Evolutionary conservation across 495 filamentous ascomycete species (phyloP), one percentile per base, ranked within the genome.

Genomic region (Cudoniella acicularis): DNA sequence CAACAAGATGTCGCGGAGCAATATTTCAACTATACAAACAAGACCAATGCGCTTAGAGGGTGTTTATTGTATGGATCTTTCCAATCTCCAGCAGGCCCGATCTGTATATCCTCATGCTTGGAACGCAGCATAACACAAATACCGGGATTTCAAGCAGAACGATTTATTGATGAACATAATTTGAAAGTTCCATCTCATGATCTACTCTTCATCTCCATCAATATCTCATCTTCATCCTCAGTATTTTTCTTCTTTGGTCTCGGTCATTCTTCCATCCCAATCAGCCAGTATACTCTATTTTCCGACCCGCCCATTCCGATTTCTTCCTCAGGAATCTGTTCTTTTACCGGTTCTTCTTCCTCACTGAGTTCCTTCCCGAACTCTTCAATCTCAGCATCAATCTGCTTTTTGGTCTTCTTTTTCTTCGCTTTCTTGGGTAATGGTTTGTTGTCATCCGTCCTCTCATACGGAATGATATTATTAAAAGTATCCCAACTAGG

Each of bases 231-330:
- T 26, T 62, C 60, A 10, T 66, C 60, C 11, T 30, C 53, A 16
- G 55, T 57, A 49, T 24, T 47, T 60, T 84, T 91, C 54, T 83
- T 81, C 60, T 73, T 79, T 0, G 91, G 92, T 54, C 88, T 80
- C 45, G 96, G 75, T 92, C 92, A 97, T 52, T 93, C 88, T 69
- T 97, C 94, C 79, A 87, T 89, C 1, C 89, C 90, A 0, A 82
- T 78, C 0, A 91, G 92, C 93, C 94, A 97, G 69, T 96, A 97
- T 1, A 97, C 94, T 41, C 92, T 77, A 52, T 87, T 74, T n/a
- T 94, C 79, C 1, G 86, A 83, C 0, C 93, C 94, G 23, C 93
- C 93, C 92, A 97, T 96, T 2, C 83, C 88, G 9, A 93, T 69
- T 30, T 96, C 90, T 21, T 87, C 82, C 3, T 89, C 86, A 0